A percentile compares a stretch with the other conserved stretches of the same genome.
Evolutionary conservation across 225 moss, liverwort and hornwort species (phyloP).

Genomic region (Lunularia cruciata): DNA sequence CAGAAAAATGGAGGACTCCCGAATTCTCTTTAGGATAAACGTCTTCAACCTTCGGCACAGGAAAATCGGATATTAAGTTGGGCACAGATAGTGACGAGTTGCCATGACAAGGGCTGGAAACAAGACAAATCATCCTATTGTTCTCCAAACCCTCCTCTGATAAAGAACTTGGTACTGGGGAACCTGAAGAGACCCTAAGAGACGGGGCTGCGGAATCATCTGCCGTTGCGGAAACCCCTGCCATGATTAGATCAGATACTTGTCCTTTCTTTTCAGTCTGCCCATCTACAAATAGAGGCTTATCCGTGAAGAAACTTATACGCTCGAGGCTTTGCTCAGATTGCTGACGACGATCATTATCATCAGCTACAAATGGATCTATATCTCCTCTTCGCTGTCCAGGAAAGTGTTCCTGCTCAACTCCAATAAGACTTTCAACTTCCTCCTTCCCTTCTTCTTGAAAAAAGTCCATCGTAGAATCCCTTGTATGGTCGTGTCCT

Average conservation of each 20-base stretch:
- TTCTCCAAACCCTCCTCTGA: neutral
- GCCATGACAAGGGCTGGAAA: neutral
- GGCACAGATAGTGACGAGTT: neutral
- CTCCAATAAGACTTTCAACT: neutral
- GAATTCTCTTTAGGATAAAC: neutral
- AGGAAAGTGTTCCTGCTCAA: conserved; percentile 7
- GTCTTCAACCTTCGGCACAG: neutral
- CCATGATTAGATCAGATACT: neutral
- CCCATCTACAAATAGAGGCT: conserved; percentile 4
- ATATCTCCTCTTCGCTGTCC: neutral
- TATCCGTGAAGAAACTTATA: neutral
- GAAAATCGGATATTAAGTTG: conserved; percentile 2
- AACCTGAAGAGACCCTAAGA: neutral
- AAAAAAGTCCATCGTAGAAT: conserved; percentile 21
- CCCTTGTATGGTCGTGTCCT: conserved; percentile 8
- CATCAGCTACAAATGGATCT: neutral
- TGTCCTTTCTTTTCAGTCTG: neutral
- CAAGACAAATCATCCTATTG: neutral
- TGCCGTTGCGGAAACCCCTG: neutral
- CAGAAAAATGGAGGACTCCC: neutral
- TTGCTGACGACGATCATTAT: neutral
- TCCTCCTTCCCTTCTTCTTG: conserved; percentile 24
- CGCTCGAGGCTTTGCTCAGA: neutral
- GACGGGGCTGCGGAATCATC: neutral
- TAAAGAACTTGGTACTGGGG: neutral